Evolutionary conservation across 805 yeast genomes (phyloP).

Genomic region (Saccharomycopsis sp.): DNA sequence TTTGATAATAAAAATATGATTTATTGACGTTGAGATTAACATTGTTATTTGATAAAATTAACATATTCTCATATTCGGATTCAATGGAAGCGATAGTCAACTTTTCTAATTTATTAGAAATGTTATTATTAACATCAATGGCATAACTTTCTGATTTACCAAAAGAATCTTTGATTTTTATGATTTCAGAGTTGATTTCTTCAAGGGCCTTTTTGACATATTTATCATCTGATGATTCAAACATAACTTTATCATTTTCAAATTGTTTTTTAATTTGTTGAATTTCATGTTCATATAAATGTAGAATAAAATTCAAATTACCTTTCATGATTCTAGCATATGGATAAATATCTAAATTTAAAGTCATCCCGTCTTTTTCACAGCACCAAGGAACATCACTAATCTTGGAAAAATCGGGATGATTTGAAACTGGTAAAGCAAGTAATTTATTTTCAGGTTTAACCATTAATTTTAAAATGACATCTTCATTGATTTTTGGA

Average conservation of each 20-base stretch:
- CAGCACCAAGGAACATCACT: slow-evolving; percentile 48
- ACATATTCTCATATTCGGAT: slow-evolving; percentile 3
- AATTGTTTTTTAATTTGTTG: slow-evolving; percentile 37
- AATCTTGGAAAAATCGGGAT: slow-evolving; percentile 27
- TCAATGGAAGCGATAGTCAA: slow-evolving; percentile 4
- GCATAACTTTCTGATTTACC: not conserved
- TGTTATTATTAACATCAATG: not conserved
- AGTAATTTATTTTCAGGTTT: slow-evolving; percentile 33
- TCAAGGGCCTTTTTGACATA: slow-evolving; percentile 41
- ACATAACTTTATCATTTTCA: slow-evolving; percentile 7
- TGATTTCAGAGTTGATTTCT: slow-evolving; percentile 25
- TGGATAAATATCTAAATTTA: slow-evolving; percentile 28
- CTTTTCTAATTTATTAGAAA: not conserved
- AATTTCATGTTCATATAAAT: slow-evolving; percentile 53
- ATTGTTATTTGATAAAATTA: not conserved
- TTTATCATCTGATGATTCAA: slow-evolving; percentile 42
- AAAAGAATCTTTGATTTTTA: slow-evolving; percentile 2
- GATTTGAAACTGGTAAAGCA: slow-evolving; percentile 40
- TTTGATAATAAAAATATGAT: slow-evolving; percentile 68
- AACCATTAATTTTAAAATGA: slow-evolving; percentile 56
- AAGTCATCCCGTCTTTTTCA: not conserved
- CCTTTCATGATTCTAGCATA: slow-evolving; percentile 68
- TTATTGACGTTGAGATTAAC: slow-evolving; percentile 18
- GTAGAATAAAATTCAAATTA: slow-evolving; percentile 39
- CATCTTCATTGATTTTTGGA: slow-evolving; percentile 48